Evolutionary conservation across 1,284 basidiomycete species (phyloP).

Genomic region (Moesziomyces aphidis): DNA sequence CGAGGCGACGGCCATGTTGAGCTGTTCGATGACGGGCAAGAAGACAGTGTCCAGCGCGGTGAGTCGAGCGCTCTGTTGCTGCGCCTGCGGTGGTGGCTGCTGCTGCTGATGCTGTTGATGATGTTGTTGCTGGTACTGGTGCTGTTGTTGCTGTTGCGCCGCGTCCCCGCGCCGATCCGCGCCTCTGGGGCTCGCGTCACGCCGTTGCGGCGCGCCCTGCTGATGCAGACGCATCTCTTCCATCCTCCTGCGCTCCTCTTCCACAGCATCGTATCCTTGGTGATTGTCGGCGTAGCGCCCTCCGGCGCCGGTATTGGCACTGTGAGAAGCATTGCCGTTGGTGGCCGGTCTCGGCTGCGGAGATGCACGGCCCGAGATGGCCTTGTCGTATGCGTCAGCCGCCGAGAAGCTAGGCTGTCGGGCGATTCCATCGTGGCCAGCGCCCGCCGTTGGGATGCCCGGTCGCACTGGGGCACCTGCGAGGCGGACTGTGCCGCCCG

Average conservation of each 20-base stretch:
- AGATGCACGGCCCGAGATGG: constrained; percentile 24
- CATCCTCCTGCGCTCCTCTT: constrained; percentile 49
- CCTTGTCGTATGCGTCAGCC: constrained; percentile 46
- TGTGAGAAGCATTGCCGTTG: constrained; percentile 20
- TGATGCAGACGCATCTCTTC: constrained; percentile 39
- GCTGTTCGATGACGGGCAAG: constrained; percentile 60
- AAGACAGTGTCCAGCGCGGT: constrained; percentile 60
- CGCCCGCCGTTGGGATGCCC: constrained; percentile 26
- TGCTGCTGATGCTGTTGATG: constrained; percentile 27
- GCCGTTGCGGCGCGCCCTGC: constrained; percentile 1
- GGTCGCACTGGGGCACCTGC: constrained; percentile 36
- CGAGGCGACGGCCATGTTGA: constrained; percentile 55
- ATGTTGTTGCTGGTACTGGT: constrained; percentile 4
- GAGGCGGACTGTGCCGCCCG: constrained; percentile 56
- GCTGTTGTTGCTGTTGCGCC: constrained; percentile 4
- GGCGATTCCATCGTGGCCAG: constrained; percentile 8
- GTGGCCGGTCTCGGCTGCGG: constrained; percentile 8
- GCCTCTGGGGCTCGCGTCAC: constrained; percentile 3
- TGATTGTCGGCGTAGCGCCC: constrained; percentile 26
- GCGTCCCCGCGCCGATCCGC: constrained; percentile 7
- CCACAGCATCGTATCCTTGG: constrained; percentile 24
- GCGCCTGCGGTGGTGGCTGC: constrained; percentile 16
- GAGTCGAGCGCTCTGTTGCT: constrained; percentile 30
- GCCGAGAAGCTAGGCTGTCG: constrained; percentile 32
- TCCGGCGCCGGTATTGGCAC: constrained; percentile 9